Base-by-base conservation (phyloP, 2,329 filamentous ascomycete genomes). In the Claviceps arundinis region DNA sequence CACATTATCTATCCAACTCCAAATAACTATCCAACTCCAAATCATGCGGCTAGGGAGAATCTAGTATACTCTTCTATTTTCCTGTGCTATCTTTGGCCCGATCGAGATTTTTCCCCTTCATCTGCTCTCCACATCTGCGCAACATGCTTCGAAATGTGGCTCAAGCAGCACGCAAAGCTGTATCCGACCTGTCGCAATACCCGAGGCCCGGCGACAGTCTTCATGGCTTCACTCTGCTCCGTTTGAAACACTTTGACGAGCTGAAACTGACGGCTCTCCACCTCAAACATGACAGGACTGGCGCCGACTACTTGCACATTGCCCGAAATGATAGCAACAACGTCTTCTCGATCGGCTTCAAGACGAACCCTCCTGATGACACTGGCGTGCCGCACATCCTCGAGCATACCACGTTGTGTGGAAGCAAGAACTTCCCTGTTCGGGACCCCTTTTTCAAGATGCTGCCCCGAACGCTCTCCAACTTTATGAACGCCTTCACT, bases 361-460 rank as follows among this genome's bases (percentile, higher is more conserved):
- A 96, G 79, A 98, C 93, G 24, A 97, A 97, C 65, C 93, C 93
- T 17, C 90, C 90, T 8, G 89, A 98, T 69, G 89, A 93, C 63
- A 97, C 93, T 0, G 93, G 93, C 49, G 83, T 98, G 44, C 93
- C 93, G 17, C 93, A 98, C 70, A 97, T 98, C 60, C 77, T 98
- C 52, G 93, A 98, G 73, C 93, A 98, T 71, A 96, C 93, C 19
- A 97, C 93, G 1, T 73, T 98, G 44, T 98, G 93, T 64, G 93
- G 93, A 22, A 97, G 91, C 64, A 76, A 95, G 66, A 95, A 94
- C 84, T 95, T 71, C 65, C 93, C 93, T n/a, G 91, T 98, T 54
- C 88, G 93, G 56, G 93, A 98, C 64, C 93, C 93, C 0, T 98
- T 98, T 75, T 98, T 98, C 76, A 98, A 97, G 78, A 98, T 98